Percentiles rank a stretch among this genome's conserved stretches.
phyloP scores from a whole-genome alignment of 345 rosid genomes.

The Theobroma cacao region DNA sequence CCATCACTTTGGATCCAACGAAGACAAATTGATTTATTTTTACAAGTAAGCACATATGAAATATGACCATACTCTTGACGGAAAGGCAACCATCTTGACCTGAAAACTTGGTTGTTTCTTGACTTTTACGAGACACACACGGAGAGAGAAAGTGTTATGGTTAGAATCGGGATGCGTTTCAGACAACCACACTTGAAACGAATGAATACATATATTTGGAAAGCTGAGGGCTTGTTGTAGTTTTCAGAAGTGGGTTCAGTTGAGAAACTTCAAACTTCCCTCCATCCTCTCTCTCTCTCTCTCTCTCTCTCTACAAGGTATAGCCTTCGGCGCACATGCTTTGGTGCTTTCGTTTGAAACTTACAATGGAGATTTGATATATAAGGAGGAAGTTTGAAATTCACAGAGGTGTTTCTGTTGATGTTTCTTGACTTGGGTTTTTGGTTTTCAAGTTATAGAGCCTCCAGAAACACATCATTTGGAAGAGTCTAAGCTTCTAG shows the following conservation, averaged over 20 bases:
- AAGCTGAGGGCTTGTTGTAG: neutral
- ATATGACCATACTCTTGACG: neutral
- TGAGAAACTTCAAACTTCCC: neutral
- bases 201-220: neutral
- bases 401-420: conserved; percentile 28
- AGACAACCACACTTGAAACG: neutral
- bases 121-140: neutral
- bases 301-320: neutral
- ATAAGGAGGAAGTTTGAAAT: too few relatives aligned
- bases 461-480: neutral
- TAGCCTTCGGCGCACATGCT: neutral
- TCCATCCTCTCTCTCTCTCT: neutral
- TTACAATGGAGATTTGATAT: conserved; percentile 5
- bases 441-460: neutral
- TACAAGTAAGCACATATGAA: too few relatives aligned
- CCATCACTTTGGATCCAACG: neutral
- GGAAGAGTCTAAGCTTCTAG: conserved; percentile 31
- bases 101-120: neutral
- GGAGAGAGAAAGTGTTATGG: neutral
- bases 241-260: neutral
- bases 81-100: neutral
- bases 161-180: neutral
- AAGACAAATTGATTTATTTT: too few relatives aligned
- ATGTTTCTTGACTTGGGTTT: conserved; percentile 20
- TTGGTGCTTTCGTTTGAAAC: neutral